Conservation (phyloP, 2,329 filamentous ascomycete species). For the Aspergillus ustus region DNA sequence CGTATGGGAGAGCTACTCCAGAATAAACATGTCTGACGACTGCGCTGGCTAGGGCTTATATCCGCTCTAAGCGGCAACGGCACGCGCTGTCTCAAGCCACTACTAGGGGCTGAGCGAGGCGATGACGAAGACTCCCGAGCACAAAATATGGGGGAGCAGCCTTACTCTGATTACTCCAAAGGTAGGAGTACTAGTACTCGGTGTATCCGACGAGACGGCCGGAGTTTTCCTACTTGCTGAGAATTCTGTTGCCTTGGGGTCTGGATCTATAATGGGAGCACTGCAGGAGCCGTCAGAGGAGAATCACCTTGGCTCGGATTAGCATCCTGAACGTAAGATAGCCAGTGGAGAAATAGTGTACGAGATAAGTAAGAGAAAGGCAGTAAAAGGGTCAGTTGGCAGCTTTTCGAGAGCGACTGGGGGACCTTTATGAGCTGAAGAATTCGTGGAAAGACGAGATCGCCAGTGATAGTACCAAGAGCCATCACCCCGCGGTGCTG, state of each 20-base stretch:
- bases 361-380: neutral
- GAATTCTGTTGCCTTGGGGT: conserved; percentile 18
- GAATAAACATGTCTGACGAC: neutral
- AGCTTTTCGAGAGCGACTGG: neutral
- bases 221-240: conserved; percentile 3
- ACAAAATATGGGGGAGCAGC: neutral
- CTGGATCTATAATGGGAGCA: conserved; percentile 15
- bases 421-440: neutral
- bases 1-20: neutral
- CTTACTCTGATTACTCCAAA: neutral
- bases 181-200: neutral
- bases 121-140: neutral
- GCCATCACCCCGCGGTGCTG: neutral
- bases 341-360: neutral
- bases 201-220: neutral
- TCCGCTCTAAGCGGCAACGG: neutral
- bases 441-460: neutral
- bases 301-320: conserved; percentile 5
- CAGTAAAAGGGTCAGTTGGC: neutral
- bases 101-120: neutral
- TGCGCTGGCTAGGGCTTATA: neutral
- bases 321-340: neutral
- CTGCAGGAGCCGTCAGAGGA: conserved; percentile 9
- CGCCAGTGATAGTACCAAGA: neutral
- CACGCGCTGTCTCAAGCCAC: neutral